These are phyloP conservation scores for Sungouiozyma intestinalis DNA, from an alignment of 805 yeast species.

Conservation along the genomic window DNA sequence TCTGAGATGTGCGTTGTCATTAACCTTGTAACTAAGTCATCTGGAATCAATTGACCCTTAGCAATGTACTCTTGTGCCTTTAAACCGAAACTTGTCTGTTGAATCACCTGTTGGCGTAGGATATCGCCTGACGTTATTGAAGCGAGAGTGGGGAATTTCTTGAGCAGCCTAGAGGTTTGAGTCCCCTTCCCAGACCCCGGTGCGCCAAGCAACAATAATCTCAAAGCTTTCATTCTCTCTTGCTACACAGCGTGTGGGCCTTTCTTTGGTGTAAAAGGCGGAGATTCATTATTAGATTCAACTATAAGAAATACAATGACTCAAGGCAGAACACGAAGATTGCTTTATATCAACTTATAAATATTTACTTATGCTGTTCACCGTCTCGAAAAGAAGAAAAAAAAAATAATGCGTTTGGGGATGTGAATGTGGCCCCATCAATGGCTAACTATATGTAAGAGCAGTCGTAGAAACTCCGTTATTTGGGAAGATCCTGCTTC, in stretches of 20 bases:
- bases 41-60: constrained; percentile 66
- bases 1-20: constrained; percentile 32
- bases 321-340: no score
- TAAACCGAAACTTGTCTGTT: constrained; percentile 42
- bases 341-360: no score
- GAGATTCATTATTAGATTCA: no score
- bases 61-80: constrained; percentile 47
- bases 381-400: no score
- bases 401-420: no score
- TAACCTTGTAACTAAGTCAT: constrained; percentile 45
- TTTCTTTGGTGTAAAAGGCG: no score
- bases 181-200: constrained; percentile 98
- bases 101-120: constrained; percentile 54
- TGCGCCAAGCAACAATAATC: constrained; percentile 76
- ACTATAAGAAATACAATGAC: no score
- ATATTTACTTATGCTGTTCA: no score
- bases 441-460: background rate
- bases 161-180: constrained; percentile 55
- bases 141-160: constrained; percentile 40
- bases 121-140: constrained; percentile 81
- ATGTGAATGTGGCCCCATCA: background rate
- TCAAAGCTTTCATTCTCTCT: constrained; percentile 34
- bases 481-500: background rate
- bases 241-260: no score
- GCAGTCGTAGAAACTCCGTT: background rate